A percentile compares a stretch with the other conserved stretches of the same genome.
Conservation (phyloP, 768 basidiomycete species). For the Chalciporus chontae region DNA sequence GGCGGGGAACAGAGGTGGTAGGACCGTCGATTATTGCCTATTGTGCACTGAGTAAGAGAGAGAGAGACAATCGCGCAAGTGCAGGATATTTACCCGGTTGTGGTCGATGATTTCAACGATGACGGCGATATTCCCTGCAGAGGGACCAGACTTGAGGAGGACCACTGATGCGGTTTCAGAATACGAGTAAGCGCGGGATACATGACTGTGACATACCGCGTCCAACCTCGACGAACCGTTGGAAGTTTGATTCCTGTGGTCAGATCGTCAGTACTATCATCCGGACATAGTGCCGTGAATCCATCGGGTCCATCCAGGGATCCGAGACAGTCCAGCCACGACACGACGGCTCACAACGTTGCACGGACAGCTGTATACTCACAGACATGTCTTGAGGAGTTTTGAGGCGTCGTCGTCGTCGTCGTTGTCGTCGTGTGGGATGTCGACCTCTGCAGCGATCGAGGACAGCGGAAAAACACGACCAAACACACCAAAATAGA, state of each 20-base stretch:
- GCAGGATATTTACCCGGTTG: conserved; percentile 67
- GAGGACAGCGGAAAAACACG: no score
- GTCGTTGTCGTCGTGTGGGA: no score
- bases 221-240: conserved; percentile 97
- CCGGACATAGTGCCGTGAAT: conserved; percentile 3
- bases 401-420: conserved; percentile 1
- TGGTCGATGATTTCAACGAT: conserved; percentile 99
- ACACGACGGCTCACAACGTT: no score
- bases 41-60: neutral
- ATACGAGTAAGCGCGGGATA: neutral
- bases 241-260: conserved; percentile 79
- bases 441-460: neutral
- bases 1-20: conserved; percentile 86
- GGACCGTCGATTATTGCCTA: conserved; percentile 97
- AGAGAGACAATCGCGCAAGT: neutral
- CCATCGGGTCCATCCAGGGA: conserved; percentile 2
- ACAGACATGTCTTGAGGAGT: conserved; percentile 18
- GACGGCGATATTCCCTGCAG: conserved; percentile 85
- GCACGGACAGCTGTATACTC: conserved; percentile 3
- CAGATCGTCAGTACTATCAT: conserved; percentile 15
- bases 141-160: conserved; percentile 88
- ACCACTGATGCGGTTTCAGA: conserved; percentile 53
- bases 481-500: neutral
- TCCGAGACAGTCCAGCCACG: no score
- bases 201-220: conserved; percentile 50